Conservation (phyloP, 768 basidiomycete genomes). For the Tulasnella sp. region DNA sequence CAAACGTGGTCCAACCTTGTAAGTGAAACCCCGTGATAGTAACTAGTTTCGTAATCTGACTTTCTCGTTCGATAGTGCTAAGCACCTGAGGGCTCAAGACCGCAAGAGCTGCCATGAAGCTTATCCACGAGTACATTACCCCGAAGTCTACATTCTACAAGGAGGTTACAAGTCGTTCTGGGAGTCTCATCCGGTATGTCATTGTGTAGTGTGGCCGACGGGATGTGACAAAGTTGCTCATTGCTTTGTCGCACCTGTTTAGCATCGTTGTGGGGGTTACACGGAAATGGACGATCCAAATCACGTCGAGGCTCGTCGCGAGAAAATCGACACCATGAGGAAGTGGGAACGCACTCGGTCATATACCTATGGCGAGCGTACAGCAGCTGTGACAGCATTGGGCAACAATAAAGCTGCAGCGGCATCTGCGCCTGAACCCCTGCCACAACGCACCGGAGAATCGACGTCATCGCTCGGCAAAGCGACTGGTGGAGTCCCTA, state of each 20-base stretch:
- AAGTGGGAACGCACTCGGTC: conserved; percentile 86
- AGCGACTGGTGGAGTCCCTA: conserved; percentile 31
- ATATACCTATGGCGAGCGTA: conserved; percentile 80
- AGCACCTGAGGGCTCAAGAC: conserved; percentile 85
- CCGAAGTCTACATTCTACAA: conserved; percentile 93
- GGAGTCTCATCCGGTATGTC: conserved; percentile 45
- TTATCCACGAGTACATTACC: conserved; percentile 91
- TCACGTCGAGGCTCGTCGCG: conserved; percentile 68
- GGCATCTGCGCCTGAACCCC: conserved; percentile 14
- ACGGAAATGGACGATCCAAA: conserved; percentile 92
- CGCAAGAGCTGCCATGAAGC: conserved; percentile 77
- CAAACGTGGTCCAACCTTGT: conserved; percentile 96
- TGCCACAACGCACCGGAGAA: background rate
- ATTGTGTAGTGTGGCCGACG: background rate
- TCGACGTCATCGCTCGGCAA: conserved; percentile 34
- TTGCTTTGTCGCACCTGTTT: background rate
- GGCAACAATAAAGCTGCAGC: conserved; percentile 20
- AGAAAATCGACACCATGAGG: conserved; percentile 88
- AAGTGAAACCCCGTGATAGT: conserved; percentile 31
- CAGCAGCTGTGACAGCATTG: conserved; percentile 8
- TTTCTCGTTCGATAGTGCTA: conserved; percentile 52
- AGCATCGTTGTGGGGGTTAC: conserved; percentile 70
- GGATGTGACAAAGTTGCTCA: background rate
- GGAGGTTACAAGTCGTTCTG: conserved; percentile 92
- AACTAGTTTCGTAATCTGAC: background rate